Percentiles rank a stretch among this genome's conserved stretches.
These are phyloP conservation scores for Leccinum aurantiacum DNA, from an alignment of 768 basidiomycete genomes.

Conservation along the genomic window DNA sequence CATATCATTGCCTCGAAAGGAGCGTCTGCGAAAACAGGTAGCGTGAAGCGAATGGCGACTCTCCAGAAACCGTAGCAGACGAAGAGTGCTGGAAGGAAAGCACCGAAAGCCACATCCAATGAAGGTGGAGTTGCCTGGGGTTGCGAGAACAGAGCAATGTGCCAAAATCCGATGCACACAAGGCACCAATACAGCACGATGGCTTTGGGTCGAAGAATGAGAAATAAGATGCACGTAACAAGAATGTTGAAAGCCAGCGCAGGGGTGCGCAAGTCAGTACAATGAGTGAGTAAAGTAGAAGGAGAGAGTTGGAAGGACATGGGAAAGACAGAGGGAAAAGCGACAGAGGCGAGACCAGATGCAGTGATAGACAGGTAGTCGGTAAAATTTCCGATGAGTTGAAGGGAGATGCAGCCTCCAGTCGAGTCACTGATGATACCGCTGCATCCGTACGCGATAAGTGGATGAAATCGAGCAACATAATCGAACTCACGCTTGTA, in stretches of 20 bases:
- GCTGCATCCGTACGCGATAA: slow-evolving; percentile 36
- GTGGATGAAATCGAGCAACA: slow-evolving; percentile 3
- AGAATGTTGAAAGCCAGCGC: slow-evolving; percentile 76
- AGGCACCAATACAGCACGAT: slow-evolving; percentile 73
- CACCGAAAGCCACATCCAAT: slow-evolving; percentile 68
- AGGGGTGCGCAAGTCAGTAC: slow-evolving; percentile 65
- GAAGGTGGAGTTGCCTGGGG: slow-evolving; percentile 65
- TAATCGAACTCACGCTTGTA: slow-evolving; percentile 62
- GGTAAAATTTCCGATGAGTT: slow-evolving; percentile 71
- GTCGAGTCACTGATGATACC: slow-evolving; percentile 60
- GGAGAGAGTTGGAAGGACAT: slow-evolving; percentile 60
- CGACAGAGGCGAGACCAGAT: slow-evolving; percentile 67
- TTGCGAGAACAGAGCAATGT: slow-evolving; percentile 77
- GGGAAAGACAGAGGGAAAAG: slow-evolving; percentile 76
- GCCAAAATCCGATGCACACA: slow-evolving; percentile 87
- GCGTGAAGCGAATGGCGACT: slow-evolving; percentile 66
- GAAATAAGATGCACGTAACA: slow-evolving; percentile 64
- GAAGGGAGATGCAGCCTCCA: slow-evolving; percentile 77
- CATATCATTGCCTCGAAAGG: slow-evolving; percentile 73
- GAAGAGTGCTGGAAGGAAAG: slow-evolving; percentile 77
- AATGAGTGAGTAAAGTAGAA: slow-evolving; percentile 53
- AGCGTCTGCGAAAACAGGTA: slow-evolving; percentile 64
- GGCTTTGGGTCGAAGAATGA: slow-evolving; percentile 68
- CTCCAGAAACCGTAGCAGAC: slow-evolving; percentile 81
- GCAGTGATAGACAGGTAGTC: slow-evolving; percentile 58